Conservation (phyloP, 2,329 filamentous ascomycete genomes). For the Ophiocordyceps unilateralis region DNA sequence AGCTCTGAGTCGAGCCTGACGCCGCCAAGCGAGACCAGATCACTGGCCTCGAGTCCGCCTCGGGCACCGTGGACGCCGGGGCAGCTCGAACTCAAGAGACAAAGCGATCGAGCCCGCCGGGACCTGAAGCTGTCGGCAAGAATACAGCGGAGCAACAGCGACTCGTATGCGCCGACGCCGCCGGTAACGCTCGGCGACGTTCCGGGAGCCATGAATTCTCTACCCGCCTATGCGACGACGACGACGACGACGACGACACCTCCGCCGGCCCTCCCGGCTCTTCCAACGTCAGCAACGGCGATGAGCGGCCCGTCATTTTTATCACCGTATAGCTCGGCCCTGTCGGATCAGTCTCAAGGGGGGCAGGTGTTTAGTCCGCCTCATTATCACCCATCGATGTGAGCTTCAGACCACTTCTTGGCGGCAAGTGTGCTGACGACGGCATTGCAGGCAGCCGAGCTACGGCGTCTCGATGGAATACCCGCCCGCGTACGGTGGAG, state of each 20-base stretch:
- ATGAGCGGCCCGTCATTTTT: conserved; percentile 27
- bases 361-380: conserved; percentile 14
- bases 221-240: background rate
- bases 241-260: conserved; percentile 32
- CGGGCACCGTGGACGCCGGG: conserved; percentile 36
- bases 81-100: conserved; percentile 44
- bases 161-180: conserved; percentile 22
- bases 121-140: conserved; percentile 37
- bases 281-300: conserved; percentile 27
- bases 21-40: conserved; percentile 30
- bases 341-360: conserved; percentile 25
- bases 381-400: conserved; percentile 19
- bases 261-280: conserved; percentile 25
- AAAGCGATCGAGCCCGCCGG: conserved; percentile 40
- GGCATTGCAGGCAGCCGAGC: conserved; percentile 11
- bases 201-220: conserved; percentile 18
- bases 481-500: conserved; percentile 16
- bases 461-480: conserved; percentile 30
- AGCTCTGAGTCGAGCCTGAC: conserved; percentile 33
- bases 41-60: conserved; percentile 40
- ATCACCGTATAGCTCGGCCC: conserved; percentile 29
- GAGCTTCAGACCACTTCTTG: conserved; percentile 7
- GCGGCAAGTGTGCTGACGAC: conserved; percentile 1
- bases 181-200: conserved; percentile 19
- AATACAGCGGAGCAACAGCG: conserved; percentile 32